Percentiles rank a stretch among this genome's conserved stretches.
Evolutionary conservation across 345 rosid genomes (phyloP).

Genomic region (Bruguiera sexangula): DNA sequence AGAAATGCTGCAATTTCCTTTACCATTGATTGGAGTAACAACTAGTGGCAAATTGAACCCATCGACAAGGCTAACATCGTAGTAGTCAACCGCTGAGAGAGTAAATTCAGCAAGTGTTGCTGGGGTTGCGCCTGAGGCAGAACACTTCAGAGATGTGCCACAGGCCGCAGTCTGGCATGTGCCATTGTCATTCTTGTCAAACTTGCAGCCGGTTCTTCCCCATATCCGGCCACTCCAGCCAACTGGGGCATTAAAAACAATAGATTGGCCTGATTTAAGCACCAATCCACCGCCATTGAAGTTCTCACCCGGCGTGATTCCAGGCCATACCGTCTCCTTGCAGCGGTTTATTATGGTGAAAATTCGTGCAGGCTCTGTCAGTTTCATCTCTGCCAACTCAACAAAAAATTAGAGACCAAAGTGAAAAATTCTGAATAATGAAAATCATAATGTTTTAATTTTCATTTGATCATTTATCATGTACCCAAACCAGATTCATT

Average conservation of each 20-base stretch:
- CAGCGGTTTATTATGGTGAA: slow-evolving; percentile 72
- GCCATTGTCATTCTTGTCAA: slow-evolving; percentile 60
- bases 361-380: slow-evolving; percentile 48
- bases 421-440: neutral
- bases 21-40: slow-evolving; percentile 59
- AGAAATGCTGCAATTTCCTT: slow-evolving; percentile 57
- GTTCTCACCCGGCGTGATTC: slow-evolving; percentile 53
- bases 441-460: too few relatives aligned
- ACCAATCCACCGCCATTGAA: slow-evolving; percentile 69
- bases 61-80: slow-evolving; percentile 94
- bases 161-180: slow-evolving; percentile 48
- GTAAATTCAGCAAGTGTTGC: slow-evolving; percentile 79
- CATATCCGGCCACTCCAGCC: slow-evolving; percentile 89
- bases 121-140: slow-evolving; percentile 13
- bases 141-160: slow-evolving; percentile 16
- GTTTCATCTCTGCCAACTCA: slow-evolving; percentile 31
- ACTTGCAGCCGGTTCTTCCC: slow-evolving; percentile 79
- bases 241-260: slow-evolving; percentile 59
- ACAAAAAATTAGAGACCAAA: neutral
- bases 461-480: too few relatives aligned
- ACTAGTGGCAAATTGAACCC: slow-evolving; percentile 72
- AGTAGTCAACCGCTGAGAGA: slow-evolving; percentile 43
- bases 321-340: slow-evolving; percentile 76
- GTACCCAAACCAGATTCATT: too few relatives aligned
- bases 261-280: slow-evolving; percentile 63